A percentile compares a stretch with the other conserved stretches of the same genome.
Evolutionary conservation across 1,284 basidiomycete genomes (phyloP).

Genomic region (Ceratobasidium sp.): DNA sequence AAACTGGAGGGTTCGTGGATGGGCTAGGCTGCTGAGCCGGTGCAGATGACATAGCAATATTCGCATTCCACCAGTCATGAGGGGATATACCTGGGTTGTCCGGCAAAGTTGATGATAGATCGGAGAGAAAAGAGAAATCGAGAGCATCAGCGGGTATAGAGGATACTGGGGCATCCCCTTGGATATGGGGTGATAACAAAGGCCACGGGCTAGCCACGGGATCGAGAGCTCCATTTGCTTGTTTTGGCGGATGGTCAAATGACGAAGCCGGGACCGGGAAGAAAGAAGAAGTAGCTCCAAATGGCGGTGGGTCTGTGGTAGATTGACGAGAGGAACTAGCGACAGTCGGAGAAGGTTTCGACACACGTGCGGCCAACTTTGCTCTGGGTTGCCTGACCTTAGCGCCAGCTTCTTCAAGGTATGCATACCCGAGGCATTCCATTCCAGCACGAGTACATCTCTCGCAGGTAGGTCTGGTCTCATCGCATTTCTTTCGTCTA

Average conservation of each 20-base stretch:
- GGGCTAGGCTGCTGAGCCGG: not conserved
- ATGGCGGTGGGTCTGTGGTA: not conserved
- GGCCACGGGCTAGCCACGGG: not conserved
- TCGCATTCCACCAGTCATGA: conserved; percentile 21
- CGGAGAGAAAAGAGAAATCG: conserved; percentile 37
- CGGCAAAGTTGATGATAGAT: not conserved
- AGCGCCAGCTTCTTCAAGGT: not conserved
- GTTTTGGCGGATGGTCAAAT: not conserved
- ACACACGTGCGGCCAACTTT: not conserved
- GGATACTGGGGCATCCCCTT: not conserved
- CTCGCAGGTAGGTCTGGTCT: conserved; percentile 28
- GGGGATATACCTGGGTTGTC: not conserved
- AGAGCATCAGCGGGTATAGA: not conserved
- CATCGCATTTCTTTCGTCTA: conserved; percentile 42
- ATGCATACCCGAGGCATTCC: conserved; percentile 34
- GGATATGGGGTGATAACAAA: not conserved
- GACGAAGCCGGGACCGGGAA: not conserved
- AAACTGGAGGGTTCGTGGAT: not conserved
- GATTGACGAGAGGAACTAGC: conserved; percentile 12
- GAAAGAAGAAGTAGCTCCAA: not conserved
- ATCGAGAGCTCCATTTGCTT: no score
- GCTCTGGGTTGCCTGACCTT: not conserved
- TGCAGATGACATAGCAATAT: not conserved
- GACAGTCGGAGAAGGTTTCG: not conserved
- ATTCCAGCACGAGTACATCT: conserved; percentile 24